Conservation (phyloP, 2,329 filamentous ascomycete species). For the Karstenula rhodostoma region DNA sequence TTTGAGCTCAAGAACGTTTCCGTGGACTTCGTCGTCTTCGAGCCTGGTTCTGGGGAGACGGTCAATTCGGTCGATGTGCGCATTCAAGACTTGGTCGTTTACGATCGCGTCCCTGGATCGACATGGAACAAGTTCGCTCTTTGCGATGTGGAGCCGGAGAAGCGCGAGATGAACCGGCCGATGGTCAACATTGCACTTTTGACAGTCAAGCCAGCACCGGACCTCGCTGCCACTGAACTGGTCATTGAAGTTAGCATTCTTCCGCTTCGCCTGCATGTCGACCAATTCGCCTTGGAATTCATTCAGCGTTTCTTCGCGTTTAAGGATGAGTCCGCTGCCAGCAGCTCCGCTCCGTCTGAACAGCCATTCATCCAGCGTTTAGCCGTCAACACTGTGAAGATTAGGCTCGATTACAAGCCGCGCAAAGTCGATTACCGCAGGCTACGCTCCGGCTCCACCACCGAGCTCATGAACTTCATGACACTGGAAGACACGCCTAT, state of each 20-base stretch:
- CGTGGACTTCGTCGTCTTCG: conserved; percentile 82
- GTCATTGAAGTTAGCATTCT: conserved; percentile 81
- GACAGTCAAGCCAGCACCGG: conserved; percentile 84
- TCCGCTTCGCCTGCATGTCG: conserved; percentile 89
- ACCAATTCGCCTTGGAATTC: conserved; percentile 97
- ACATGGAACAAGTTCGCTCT: conserved; percentile 99
- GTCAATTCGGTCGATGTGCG: conserved; percentile 87
- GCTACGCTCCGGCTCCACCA: conserved; percentile 89
- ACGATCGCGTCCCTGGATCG: conserved; percentile 92
- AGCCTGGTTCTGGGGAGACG: conserved; percentile 78
- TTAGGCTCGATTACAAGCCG: conserved; percentile 96
- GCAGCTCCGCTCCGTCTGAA: conserved; percentile 68
- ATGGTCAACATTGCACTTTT: conserved; percentile 92
- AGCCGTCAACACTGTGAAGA: conserved; percentile 82
- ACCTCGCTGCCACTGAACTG: conserved; percentile 87
- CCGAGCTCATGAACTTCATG: conserved; percentile 99
- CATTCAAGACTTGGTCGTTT: conserved; percentile 84
- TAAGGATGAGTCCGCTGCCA: conserved; percentile 75
- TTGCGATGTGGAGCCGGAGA: conserved; percentile 86
- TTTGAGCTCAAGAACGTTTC: conserved; percentile 89
- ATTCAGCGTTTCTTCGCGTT: conserved; percentile 98
- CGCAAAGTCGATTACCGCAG: conserved; percentile 97
- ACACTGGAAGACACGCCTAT: conserved; percentile 89
- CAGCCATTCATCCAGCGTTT: conserved; percentile 88
- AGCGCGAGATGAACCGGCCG: conserved; percentile 82